phyloP scores from a whole-genome alignment of 495 filamentous ascomycete species.

The Penicillium ochrochloron region DNA sequence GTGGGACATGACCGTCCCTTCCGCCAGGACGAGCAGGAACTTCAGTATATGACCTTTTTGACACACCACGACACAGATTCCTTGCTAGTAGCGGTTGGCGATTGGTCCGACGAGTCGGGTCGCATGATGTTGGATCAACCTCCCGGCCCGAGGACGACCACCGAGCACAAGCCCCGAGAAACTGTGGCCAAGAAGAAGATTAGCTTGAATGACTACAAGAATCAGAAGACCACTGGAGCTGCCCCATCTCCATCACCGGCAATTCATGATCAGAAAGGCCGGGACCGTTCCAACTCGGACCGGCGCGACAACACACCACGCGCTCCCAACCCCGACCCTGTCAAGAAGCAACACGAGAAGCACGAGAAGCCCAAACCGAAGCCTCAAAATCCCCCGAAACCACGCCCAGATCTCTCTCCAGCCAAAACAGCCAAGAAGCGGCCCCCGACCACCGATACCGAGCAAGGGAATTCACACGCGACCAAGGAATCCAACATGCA shows the following conservation, averaged over 20 bases:
- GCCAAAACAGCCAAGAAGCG: constrained; percentile 41
- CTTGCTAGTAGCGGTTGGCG: constrained; percentile 52
- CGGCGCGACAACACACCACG: constrained; percentile 28
- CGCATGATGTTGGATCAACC: constrained; percentile 50
- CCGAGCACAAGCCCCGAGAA: constrained; percentile 29
- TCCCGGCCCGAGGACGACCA: constrained; percentile 40
- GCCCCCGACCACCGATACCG: constrained; percentile 31
- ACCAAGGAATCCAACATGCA: constrained; percentile 26
- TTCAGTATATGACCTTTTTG: constrained; percentile 60
- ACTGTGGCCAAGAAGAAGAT: constrained; percentile 52
- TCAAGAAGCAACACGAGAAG: constrained; percentile 26
- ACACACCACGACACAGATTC: constrained; percentile 53
- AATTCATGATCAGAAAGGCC: constrained; percentile 26
- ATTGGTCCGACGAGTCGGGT: constrained; percentile 58
- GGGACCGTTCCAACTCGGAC: constrained; percentile 21
- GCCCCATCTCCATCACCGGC: constrained; percentile 28
- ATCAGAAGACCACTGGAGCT: constrained; percentile 42
- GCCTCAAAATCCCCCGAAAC: constrained; percentile 16
- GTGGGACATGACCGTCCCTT: constrained; percentile 54
- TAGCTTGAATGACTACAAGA: constrained; percentile 55
- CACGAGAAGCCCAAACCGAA: constrained; percentile 15
- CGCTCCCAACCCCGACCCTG: constrained; percentile 22
- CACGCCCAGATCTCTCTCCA: constrained; percentile 21
- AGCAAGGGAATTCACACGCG: constrained; percentile 21
- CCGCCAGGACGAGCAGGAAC: constrained; percentile 50